Evolutionary conservation across 495 filamentous ascomycete genomes (phyloP), one percentile per base, ranked within the genome.

Genomic region (Aspergillus conjunctus): DNA sequence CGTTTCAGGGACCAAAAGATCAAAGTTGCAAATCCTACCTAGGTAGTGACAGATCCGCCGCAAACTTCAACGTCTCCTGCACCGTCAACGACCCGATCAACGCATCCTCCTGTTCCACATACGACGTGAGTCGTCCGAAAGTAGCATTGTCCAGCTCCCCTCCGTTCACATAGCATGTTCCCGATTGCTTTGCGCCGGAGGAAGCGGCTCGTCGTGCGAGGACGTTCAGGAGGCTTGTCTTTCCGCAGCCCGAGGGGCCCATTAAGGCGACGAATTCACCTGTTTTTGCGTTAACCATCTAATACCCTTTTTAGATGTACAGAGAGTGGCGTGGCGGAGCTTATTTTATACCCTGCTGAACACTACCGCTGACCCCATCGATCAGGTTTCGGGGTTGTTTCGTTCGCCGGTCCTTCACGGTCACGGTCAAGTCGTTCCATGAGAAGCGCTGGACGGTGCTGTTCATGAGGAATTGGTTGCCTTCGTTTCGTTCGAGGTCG

Each of bases 91-190:
- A 86, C 15, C 91, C 91, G 48, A 92, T 88, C 6, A 95, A 76
- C 4, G 88, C 84, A 78, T 95, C 91, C 56, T 93, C 89, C 73
- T 93, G 91, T 80, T 95, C 91, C 12, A 95, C 91, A 67, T 90
- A 92, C 18, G 85, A 83, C 49, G 77, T 84, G 54, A 90, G 75
- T 21, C 78, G 73, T n/a, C 62, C 66, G 49, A 76, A 79, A 0
- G 70, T 59, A 5, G 57, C 53, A 10, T 60, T 65, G 20, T 68
- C 75, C 14, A 72, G 58, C 21, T 68, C 66, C 0, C 57, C 64
- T 37, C 87, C 87, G 67, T 91, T 90, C 60, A 91, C 73, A 51
- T 79, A 78, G 51, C 82, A 72, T 1, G 77, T 63, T 21, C 82
- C 81, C 21, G 77, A 64, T 12, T 83, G 73, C 31, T 74, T 81